These are phyloP conservation scores for Globisporangium orthogonon DNA, from an alignment of 352 stramenopile genomes.

Conservation along the genomic window DNA sequence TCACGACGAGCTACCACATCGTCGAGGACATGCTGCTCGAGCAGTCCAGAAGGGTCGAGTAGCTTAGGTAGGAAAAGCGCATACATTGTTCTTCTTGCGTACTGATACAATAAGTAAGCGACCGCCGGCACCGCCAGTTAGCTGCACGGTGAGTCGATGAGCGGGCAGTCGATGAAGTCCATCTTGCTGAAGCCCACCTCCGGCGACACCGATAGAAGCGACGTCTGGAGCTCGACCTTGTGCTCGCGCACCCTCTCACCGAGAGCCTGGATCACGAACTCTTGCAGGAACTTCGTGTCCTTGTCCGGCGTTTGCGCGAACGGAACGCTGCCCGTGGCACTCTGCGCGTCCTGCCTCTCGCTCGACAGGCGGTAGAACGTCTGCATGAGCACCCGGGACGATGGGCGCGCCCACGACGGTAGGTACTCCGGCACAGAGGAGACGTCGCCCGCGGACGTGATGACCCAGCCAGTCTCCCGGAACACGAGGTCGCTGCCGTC, in stretches of 20 bases:
- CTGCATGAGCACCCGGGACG: not conserved
- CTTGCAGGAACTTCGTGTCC: not conserved
- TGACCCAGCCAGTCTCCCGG: not conserved
- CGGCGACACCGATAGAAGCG: not conserved
- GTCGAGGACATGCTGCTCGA: conserved; percentile 18
- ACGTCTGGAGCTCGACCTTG: not conserved
- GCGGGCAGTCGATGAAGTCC: conserved; percentile 1
- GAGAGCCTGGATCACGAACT: not conserved
- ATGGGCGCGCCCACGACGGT: not conserved
- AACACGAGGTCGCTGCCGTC: not conserved
- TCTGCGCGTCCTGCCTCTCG: not conserved
- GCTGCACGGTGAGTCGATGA: conserved; percentile 1
- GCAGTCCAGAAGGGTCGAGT: not conserved
- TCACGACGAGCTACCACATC: conserved; percentile 15
- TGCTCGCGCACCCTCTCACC: conserved; percentile 3
- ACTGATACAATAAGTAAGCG: conserved; percentile 3
- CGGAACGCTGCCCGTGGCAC: not conserved
- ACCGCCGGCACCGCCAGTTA: not conserved
- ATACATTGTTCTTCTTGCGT: not conserved
- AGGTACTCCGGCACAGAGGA: not conserved
- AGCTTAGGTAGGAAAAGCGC: not conserved
- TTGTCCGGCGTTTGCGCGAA: not conserved
- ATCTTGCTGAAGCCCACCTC: not conserved
- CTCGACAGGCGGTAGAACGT: not conserved
- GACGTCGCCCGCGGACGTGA: not conserved